Conservation (phyloP, 1,139 yeast species). For the Blastobotrys capitulatus region DNA sequence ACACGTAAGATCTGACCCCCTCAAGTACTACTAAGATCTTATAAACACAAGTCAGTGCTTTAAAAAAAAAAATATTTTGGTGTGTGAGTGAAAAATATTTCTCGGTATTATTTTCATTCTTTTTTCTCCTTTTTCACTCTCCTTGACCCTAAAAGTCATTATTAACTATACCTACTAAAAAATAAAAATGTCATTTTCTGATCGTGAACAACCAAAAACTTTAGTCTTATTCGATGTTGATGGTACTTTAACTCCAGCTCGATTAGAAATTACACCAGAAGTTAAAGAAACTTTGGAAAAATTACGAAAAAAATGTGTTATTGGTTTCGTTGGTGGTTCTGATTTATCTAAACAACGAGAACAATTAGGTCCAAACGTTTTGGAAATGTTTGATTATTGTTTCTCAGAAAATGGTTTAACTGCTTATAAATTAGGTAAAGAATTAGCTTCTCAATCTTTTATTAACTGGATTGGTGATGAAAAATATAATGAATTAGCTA, state of each 20-base stretch:
- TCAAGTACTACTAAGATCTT: too few species aligned
- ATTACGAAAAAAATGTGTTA: slow-evolving; percentile 83
- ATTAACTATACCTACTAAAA: neutral
- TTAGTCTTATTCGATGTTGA: slow-evolving; percentile 91
- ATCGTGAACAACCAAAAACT: slow-evolving; percentile 36
- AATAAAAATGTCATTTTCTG: slow-evolving; percentile 19
- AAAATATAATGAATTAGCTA: slow-evolving; percentile 81
- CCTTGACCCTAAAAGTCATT: neutral
- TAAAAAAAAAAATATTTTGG: neutral
- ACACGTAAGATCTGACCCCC: too few species aligned
- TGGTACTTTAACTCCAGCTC: slow-evolving; percentile 97
- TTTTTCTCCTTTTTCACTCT: neutral
- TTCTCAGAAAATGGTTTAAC: slow-evolving; percentile 97
- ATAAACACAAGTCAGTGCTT: too few species aligned
- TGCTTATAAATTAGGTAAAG: slow-evolving; percentile 86
- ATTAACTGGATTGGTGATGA: slow-evolving; percentile 95
- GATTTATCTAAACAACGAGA: slow-evolving; percentile 92
- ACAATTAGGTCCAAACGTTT: slow-evolving; percentile 74
- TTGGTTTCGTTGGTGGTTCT: slow-evolving; percentile 98
- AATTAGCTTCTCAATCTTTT: slow-evolving; percentile 88
- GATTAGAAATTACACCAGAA: slow-evolving; percentile 75
- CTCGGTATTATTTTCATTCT: neutral
- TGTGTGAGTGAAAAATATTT: neutral
- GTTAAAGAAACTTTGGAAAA: slow-evolving; percentile 64
- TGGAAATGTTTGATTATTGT: slow-evolving; percentile 85